phyloP scores from a whole-genome alignment of 2,329 filamentous ascomycete genomes.

The Sphaerulina musiva region DNA sequence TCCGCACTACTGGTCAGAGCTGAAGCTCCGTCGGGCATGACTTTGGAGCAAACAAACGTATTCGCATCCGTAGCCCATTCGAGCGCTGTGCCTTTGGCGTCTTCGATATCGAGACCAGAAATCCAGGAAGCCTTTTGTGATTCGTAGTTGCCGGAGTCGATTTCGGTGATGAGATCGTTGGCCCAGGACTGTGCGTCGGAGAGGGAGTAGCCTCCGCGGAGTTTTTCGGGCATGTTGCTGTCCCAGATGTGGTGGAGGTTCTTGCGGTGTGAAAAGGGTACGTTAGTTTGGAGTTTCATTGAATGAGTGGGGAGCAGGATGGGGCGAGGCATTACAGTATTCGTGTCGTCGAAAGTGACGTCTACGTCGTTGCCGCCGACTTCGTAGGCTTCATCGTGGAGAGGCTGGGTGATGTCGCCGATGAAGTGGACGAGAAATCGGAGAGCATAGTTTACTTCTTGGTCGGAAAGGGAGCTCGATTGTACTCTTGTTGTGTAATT shows the following conservation, averaged over 20 bases:
- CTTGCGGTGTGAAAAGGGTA: neutral
- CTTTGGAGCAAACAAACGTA: conserved; percentile 37
- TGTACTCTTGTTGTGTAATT: conserved; percentile 45
- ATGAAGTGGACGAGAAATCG: conserved; percentile 52
- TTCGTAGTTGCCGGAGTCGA: conserved; percentile 37
- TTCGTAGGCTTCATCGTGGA: conserved; percentile 50
- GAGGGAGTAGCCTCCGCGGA: conserved; percentile 37
- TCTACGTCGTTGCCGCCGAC: conserved; percentile 42
- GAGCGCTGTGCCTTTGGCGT: conserved; percentile 35
- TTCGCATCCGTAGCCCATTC: conserved; percentile 41
- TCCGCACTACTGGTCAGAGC: conserved; percentile 34
- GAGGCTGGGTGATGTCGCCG: conserved; percentile 61
- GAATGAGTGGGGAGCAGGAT: conserved; percentile 25
- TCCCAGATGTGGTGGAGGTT: conserved; percentile 45
- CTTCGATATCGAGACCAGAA: conserved; percentile 33
- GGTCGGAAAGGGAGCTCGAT: conserved; percentile 25
- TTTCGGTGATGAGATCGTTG: conserved; percentile 32
- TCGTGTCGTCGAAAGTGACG: conserved; percentile 38
- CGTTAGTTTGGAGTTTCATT: too few relatives aligned
- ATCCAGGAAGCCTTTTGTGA: conserved; percentile 34
- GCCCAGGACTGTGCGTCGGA: conserved; percentile 38
- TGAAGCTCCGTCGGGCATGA: conserved; percentile 35
- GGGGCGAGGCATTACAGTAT: conserved; percentile 20
- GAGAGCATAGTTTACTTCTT: conserved; percentile 39
- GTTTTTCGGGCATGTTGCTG: conserved; percentile 40